A percentile compares a stretch with the other conserved stretches of the same genome.
These are phyloP conservation scores for Sordaria brevicollis DNA, from an alignment of 495 filamentous ascomycete species.

Conservation along the genomic window DNA sequence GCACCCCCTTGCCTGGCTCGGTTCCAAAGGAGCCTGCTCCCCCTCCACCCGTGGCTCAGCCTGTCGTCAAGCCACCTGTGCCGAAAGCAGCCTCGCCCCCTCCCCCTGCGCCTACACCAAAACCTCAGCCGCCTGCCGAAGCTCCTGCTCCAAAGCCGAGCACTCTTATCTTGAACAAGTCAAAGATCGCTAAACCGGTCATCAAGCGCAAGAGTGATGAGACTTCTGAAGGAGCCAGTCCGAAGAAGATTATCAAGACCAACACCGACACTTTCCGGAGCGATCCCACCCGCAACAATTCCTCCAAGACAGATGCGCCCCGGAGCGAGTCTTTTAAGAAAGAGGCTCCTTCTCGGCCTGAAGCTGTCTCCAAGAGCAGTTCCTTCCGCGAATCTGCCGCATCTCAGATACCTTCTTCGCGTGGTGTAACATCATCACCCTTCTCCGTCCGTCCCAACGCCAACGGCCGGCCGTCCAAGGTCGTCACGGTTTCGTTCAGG, in stretches of 20 bases:
- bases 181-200: conserved; percentile 14
- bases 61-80: conserved; percentile 6
- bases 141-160: background rate
- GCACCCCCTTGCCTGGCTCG: background rate
- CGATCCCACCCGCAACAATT: background rate
- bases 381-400: background rate
- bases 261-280: conserved; percentile 6
- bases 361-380: background rate
- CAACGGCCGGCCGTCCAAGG: conserved; percentile 11
- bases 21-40: background rate
- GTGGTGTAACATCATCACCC: background rate
- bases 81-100: conserved; percentile 2
- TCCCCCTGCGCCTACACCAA: background rate
- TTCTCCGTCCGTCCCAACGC: conserved; percentile 1
- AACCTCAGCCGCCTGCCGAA: background rate
- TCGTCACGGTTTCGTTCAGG: conserved; percentile 12
- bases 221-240: conserved; percentile 15
- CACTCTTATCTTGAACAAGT: background rate
- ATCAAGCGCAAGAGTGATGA: conserved; percentile 29
- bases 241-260: conserved; percentile 29
- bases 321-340: background rate
- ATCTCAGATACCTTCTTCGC: background rate
- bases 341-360: background rate
- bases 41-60: conserved; percentile 20
- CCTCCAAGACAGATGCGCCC: background rate